Base-by-base conservation (phyloP, 129 eudicot genomes). In the Arctium lappa region DNA sequence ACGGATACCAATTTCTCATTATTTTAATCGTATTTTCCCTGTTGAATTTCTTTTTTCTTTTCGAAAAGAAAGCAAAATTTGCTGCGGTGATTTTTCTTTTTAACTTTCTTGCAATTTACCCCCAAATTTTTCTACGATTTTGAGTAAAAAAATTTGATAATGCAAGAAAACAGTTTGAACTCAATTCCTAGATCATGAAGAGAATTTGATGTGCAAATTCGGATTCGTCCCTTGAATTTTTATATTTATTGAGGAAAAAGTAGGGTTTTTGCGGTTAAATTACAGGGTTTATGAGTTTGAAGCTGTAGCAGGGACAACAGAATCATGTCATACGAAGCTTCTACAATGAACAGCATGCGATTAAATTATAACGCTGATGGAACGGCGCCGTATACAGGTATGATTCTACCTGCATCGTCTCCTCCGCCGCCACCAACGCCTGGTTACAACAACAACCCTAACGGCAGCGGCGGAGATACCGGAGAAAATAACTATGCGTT, bases 241-340 rank as follows among this genome's bases (percentile, higher is more conserved):
- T 22, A 4, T 36, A 76, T 37, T 34, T 72, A 69, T 37, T 48
- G 27, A 38, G 56, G 39, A 18, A 12, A 69, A 32, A 5, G 13
- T 84, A 60, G 82, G 80, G 85, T 76, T 70, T 60, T 82, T 82
- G n/a, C 69, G 12, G 48, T 82, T 1, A 15, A 4, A 76, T 83
- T 34, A 11, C 1, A 69, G 86, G 86, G 72, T 83, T 76, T 69
- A 83, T 36, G 62, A 82, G 34, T 5, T 66, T 38, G 0, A 31
- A 11, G 6, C 11, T 65, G 48, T 75, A 69, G 76, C 80, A 82
- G 18, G 15, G 15, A 66, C 48, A 34, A 18, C 15, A n/a, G 27
- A 66, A 75, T 82, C 80, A 82, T 82, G 85, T 44, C 85, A 18
- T 82, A 75, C 75, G 76, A 69, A 71, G 69, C 75, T n/a, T 75